Percentiles rank a stretch among this genome's conserved stretches.
These are phyloP conservation scores for Rhynchospora tenuis DNA, from an alignment of 176 grass and related monocot species.

Conservation along the genomic window DNA sequence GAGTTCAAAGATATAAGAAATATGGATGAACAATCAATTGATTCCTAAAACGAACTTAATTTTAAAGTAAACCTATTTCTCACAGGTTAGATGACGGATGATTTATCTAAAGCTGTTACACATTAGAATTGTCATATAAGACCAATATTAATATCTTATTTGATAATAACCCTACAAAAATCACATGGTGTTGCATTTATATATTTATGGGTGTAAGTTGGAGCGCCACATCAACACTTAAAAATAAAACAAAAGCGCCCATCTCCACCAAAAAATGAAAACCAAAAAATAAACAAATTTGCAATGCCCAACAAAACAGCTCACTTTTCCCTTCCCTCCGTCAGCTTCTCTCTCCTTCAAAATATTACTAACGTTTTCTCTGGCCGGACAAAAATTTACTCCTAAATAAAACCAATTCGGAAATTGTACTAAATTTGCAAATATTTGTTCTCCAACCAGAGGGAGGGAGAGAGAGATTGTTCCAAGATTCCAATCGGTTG, in stretches of 20 bases:
- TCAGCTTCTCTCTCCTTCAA: not conserved
- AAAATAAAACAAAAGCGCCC: not conserved
- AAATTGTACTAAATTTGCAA: not conserved
- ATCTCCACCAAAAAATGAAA: slow-evolving; percentile 3
- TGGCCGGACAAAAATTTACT: not conserved
- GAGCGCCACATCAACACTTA: not conserved
- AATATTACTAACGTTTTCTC: not conserved
- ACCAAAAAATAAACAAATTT: not conserved
- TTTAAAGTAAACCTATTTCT: too few species aligned
- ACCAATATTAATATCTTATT: not conserved
- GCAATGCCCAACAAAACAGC: not conserved
- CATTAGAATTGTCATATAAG: not conserved
- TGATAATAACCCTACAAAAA: not conserved
- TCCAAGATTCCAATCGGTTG: not conserved
- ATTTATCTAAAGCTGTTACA: too few species aligned
- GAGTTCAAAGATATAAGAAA: too few species aligned
- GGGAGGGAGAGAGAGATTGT: not conserved
- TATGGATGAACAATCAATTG: too few species aligned
- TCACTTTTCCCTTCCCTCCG: slow-evolving; percentile 14
- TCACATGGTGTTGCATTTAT: not conserved
- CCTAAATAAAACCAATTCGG: not conserved
- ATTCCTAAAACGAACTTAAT: too few species aligned
- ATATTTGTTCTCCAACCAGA: not conserved
- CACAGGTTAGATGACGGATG: too few species aligned
- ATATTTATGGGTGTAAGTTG: not conserved